phyloP scores from a whole-genome alignment of 306 rosid genomes.

The Medicago ruthenica region DNA sequence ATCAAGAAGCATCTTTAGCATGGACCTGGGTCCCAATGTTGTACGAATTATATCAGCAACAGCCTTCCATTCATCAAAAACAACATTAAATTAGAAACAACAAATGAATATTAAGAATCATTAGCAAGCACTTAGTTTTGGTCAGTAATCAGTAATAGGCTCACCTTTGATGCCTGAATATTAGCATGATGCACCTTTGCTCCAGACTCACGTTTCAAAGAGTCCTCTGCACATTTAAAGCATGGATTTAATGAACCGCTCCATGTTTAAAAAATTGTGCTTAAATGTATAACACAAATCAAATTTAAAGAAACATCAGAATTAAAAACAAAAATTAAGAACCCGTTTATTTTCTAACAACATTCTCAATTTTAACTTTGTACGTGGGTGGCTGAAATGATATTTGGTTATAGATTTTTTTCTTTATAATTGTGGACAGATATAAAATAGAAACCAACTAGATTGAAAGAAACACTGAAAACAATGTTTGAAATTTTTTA shows the following conservation, averaged over 20 bases:
- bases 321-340: background rate
- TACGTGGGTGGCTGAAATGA: background rate
- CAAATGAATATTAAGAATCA: conserved; percentile 5
- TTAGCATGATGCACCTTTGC: conserved; percentile 86
- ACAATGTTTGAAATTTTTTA: too few species aligned
- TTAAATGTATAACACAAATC: background rate
- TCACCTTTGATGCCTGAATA: conserved; percentile 93
- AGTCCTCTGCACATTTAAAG: conserved; percentile 74
- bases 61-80: conserved; percentile 56
- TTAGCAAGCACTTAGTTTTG: background rate
- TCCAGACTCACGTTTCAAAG: conserved; percentile 93
- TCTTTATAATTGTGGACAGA: background rate
- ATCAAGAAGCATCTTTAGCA: conserved; percentile 94
- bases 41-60: conserved; percentile 96
- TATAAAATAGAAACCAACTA: background rate
- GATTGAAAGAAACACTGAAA: background rate
- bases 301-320: background rate
- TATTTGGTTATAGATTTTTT: background rate
- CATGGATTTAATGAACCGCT: conserved; percentile 14
- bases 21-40: conserved; percentile 94
- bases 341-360: background rate
- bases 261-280: background rate
- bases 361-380: background rate
- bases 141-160: background rate
- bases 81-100: conserved; percentile 33